Conservation (phyloP, 495 filamentous ascomycete genomes). For the Aspergillus wentii region DNA sequence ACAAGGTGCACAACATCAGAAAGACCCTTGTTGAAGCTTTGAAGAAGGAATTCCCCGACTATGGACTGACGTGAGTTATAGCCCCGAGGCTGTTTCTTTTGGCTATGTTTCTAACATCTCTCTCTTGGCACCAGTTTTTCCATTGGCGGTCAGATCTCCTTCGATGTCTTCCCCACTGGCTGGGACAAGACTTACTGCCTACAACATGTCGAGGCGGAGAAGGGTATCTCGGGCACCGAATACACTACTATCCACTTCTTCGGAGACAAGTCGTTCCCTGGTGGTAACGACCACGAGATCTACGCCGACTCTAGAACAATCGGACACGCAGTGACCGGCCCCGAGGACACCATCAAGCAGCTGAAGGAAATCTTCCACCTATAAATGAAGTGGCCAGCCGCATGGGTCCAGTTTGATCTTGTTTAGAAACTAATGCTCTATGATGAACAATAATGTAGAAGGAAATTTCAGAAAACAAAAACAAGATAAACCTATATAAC, state of each 20-base stretch:
- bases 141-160: conserved; percentile 94
- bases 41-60: conserved; percentile 74
- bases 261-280: conserved; percentile 84
- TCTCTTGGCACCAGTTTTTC: conserved; percentile 58
- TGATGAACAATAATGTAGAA: too few species aligned
- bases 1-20: conserved; percentile 69
- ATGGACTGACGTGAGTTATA: conserved; percentile 72
- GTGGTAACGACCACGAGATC: conserved; percentile 96
- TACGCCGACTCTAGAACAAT: conserved; percentile 73
- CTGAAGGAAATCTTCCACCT: conserved; percentile 77
- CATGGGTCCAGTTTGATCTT: too few species aligned
- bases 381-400: too few species aligned
- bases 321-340: conserved; percentile 75
- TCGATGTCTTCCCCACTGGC: conserved; percentile 93
- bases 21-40: conserved; percentile 66
- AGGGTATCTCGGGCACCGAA: conserved; percentile 63
- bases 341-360: conserved; percentile 73
- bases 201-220: conserved; percentile 78
- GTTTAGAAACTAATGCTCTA: too few species aligned
- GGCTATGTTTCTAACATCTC: conserved; percentile 6
- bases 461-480: too few species aligned
- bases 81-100: not conserved
- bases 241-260: conserved; percentile 96
- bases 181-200: conserved; percentile 99
- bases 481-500: too few species aligned